Conservation (phyloP, 805 yeast species). For the Vanderwaltozyma polyspora region DNA sequence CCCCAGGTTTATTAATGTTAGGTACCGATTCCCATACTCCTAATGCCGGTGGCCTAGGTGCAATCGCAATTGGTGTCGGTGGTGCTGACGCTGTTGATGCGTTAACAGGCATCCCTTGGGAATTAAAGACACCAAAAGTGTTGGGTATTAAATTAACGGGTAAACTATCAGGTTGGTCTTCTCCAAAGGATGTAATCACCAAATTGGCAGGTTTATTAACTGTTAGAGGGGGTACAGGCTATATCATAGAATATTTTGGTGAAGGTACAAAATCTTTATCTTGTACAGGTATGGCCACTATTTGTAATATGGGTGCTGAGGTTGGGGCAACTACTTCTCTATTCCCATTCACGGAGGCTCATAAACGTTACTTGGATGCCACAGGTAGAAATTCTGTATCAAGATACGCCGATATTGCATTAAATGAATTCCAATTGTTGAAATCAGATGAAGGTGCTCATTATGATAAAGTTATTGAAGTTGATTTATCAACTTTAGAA, state of each 20-base stretch:
- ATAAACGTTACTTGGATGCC: slow-evolving; percentile 66
- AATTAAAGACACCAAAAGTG: slow-evolving; percentile 91
- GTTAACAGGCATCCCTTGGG: slow-evolving; percentile 96
- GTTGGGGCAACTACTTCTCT: slow-evolving; percentile 97
- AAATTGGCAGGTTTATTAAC: slow-evolving; percentile 85
- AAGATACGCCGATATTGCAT: slow-evolving; percentile 58
- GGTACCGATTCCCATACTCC: slow-evolving; percentile 99
- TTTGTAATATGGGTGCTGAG: slow-evolving; percentile 99
- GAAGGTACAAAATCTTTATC: slow-evolving; percentile 81
- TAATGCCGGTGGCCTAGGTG: slow-evolving; percentile 98
- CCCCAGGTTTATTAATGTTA: slow-evolving; percentile 93
- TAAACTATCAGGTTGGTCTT: slow-evolving; percentile 79
- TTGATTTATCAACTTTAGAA: slow-evolving; percentile 75
- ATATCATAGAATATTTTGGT: slow-evolving; percentile 92
- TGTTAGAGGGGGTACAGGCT: slow-evolving; percentile 97
- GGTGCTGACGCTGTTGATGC: slow-evolving; percentile 99
- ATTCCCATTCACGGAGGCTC: slow-evolving; percentile 86
- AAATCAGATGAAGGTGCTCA: slow-evolving; percentile 80
- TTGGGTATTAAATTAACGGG: slow-evolving; percentile 93
- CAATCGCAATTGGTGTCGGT: slow-evolving; percentile 98
- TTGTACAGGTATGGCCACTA: slow-evolving; percentile 99
- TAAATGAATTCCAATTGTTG: slow-evolving; percentile 47
- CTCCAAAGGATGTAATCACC: slow-evolving; percentile 95
- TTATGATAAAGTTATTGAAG: slow-evolving; percentile 87
- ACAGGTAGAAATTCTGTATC: slow-evolving; percentile 59